Conservation (phyloP, 2,329 filamentous ascomycete genomes). For the Decorospora gaudefroyi region DNA sequence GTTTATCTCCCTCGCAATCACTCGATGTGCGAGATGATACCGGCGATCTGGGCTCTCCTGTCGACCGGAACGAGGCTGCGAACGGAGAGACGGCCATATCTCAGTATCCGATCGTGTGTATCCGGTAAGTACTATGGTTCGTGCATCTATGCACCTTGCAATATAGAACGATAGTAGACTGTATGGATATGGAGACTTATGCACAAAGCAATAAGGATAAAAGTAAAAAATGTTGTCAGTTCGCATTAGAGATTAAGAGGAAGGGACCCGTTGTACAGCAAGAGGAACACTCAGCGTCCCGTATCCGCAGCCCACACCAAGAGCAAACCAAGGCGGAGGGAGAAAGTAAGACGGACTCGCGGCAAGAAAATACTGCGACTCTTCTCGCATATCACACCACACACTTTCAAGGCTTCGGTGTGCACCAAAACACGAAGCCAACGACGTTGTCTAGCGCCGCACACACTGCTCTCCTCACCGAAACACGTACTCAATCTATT, state of each 20-base stretch:
- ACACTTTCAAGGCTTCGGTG: conserved; percentile 11
- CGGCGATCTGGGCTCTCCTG: background rate
- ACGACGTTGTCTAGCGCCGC: conserved; percentile 15
- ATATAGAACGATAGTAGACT: too few relatives aligned
- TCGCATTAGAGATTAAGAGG: too few relatives aligned
- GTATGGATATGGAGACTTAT: too few relatives aligned
- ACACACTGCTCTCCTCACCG: background rate
- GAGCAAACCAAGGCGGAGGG: conserved; percentile 4
- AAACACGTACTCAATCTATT: conserved; percentile 5
- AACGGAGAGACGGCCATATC: conserved; percentile 9
- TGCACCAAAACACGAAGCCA: conserved; percentile 6
- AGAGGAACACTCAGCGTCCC: too few relatives aligned
- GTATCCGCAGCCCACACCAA: conserved; percentile 14
- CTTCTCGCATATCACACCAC: conserved; percentile 10
- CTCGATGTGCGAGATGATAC: conserved; percentile 7
- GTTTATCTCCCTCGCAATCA: background rate
- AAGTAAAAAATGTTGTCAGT: too few relatives aligned
- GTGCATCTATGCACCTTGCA: too few relatives aligned
- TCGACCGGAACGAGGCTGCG: conserved; percentile 6
- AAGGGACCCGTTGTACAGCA: too few relatives aligned
- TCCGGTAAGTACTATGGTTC: too few relatives aligned
- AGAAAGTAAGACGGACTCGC: conserved; percentile 10
- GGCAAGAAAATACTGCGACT: conserved; percentile 5
- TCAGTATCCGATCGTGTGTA: too few relatives aligned
- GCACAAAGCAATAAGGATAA: too few relatives aligned